Evolutionary conservation across 1,139 yeast genomes (phyloP).

Genomic region (Candida gigantensis): DNA sequence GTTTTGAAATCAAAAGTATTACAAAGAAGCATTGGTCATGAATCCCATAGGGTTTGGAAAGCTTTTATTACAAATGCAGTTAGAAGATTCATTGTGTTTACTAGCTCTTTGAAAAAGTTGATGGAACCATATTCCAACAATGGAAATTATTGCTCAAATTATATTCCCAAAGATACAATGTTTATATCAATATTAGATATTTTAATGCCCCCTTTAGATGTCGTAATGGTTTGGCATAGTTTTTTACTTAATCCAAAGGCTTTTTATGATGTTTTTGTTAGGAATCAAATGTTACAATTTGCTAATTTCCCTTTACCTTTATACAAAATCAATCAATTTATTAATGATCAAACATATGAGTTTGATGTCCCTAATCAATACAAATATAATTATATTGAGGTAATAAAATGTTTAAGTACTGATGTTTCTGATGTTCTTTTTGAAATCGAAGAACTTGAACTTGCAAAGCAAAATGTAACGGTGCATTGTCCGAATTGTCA

Average conservation of each 20-base stretch:
- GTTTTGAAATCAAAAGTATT: constrained; percentile 21
- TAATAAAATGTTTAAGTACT: constrained; percentile 1
- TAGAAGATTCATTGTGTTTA: constrained; percentile 29
- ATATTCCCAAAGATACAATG: constrained; percentile 2
- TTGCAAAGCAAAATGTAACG: constrained; percentile 1
- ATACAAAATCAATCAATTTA: constrained; percentile 20
- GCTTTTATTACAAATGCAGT: constrained; percentile 30
- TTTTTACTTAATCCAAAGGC: constrained; percentile 20
- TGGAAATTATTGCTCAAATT: neutral
- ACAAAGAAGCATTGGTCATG: constrained; percentile 7
- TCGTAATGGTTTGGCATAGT: constrained; percentile 42
- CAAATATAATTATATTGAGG: constrained; percentile 1
- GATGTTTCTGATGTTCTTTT: constrained; percentile 1
- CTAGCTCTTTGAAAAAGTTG: constrained; percentile 19
- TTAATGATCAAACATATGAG: constrained; percentile 21
- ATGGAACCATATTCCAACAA: neutral
- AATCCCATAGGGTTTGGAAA: constrained; percentile 27
- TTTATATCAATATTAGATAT: constrained; percentile 2
- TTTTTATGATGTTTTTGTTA: constrained; percentile 29
- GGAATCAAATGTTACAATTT: constrained; percentile 24
- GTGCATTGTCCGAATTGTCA: constrained; percentile 24
- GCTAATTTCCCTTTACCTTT: constrained; percentile 30
- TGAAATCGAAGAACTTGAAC: neutral
- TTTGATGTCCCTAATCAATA: constrained; percentile 18
- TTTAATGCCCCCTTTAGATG: constrained; percentile 33